Conservation (phyloP, 306 rosid genomes). For the Astragalus membranaceus region DNA sequence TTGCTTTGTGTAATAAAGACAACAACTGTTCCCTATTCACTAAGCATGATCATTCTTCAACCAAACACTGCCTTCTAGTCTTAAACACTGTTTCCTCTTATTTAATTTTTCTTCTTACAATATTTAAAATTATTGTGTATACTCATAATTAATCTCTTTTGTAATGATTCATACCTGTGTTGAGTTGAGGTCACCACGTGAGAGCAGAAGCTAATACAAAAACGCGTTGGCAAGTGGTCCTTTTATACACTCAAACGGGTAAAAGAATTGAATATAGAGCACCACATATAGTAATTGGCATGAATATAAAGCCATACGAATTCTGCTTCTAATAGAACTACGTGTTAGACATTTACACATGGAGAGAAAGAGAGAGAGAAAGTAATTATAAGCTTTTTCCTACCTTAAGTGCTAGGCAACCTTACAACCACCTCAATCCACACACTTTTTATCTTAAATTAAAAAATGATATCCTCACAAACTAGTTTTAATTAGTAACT, state of each 20-base stretch:
- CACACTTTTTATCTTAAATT: background rate
- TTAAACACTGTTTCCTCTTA: background rate
- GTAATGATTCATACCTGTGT: background rate
- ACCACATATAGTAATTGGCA: slow-evolving; percentile 22
- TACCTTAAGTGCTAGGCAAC: slow-evolving; percentile 32
- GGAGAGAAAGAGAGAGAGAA: too few species aligned
- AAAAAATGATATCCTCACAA: background rate
- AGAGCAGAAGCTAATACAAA: background rate
- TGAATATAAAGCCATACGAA: slow-evolving; percentile 12
- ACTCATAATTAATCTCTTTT: too few species aligned
- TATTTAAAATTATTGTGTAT: background rate
- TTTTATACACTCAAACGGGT: slow-evolving; percentile 6
- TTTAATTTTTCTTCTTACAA: background rate
- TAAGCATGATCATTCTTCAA: slow-evolving; percentile 3
- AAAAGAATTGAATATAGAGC: slow-evolving; percentile 11
- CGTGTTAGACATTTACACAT: slow-evolving; percentile 11
- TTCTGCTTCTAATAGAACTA: slow-evolving; percentile 11
- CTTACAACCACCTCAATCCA: slow-evolving; percentile 41
- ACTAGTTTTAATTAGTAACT: background rate
- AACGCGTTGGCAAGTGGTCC: slow-evolving; percentile 16
- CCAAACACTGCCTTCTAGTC: background rate
- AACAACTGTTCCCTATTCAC: background rate
- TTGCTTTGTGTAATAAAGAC: slow-evolving; percentile 5
- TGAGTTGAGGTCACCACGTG: slow-evolving; percentile 8
- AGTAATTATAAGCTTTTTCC: slow-evolving; percentile 25